Conservation (phyloP, 139 green algal species). For the Chlorella ohadii region DNA sequence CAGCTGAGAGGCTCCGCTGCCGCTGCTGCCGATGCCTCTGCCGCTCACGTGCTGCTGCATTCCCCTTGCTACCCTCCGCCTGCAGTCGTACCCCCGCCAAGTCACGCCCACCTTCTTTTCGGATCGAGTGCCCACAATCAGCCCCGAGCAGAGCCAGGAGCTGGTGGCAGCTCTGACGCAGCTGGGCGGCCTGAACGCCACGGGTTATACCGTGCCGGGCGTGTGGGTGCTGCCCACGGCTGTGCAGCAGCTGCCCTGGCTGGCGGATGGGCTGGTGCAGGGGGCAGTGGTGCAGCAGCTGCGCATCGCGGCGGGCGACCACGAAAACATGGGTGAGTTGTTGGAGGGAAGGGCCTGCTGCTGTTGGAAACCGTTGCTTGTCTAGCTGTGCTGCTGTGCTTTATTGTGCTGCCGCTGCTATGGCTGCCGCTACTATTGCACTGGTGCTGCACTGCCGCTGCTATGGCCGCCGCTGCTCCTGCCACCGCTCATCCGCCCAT, state of each 20-base stretch:
- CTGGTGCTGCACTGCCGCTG: background rate
- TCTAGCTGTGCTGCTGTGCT: background rate
- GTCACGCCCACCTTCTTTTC: slow-evolving; percentile 3
- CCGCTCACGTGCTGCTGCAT: no score
- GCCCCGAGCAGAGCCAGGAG: background rate
- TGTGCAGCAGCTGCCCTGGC: background rate
- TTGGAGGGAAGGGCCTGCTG: background rate
- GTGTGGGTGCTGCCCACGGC: background rate
- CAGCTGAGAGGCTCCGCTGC: no score
- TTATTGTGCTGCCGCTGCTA: background rate
- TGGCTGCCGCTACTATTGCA: no score
- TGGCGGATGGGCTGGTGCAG: background rate
- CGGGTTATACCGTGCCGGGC: background rate
- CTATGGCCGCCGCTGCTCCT: no score
- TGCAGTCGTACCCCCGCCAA: background rate
- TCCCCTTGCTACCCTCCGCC: no score
- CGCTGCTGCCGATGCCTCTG: no score
- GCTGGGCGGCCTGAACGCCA: background rate
- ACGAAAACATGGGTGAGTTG: slow-evolving; percentile 14
- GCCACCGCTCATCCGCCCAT: no score
- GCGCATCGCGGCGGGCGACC: background rate
- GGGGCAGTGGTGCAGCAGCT: background rate
- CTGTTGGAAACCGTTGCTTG: background rate
- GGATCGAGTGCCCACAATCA: background rate
- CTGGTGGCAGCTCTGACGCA: background rate